These are phyloP conservation scores for Pythium vanterpoolii DNA, from an alignment of 352 stramenopile genomes.

Conservation along the genomic window DNA sequence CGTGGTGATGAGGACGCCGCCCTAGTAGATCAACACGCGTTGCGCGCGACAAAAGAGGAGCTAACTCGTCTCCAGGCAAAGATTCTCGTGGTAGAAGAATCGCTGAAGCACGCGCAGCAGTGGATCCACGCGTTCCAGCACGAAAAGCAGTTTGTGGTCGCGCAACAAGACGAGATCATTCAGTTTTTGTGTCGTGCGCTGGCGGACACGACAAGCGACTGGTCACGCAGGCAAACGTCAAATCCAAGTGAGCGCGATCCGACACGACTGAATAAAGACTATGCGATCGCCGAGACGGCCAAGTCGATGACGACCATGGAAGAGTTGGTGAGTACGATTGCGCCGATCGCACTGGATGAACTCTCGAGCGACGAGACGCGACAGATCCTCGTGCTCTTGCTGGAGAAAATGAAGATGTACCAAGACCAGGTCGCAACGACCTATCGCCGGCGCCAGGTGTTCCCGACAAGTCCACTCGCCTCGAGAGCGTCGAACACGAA, in stretches of 20 bases:
- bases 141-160: conserved; percentile 56
- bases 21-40: background rate
- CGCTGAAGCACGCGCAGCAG: conserved; percentile 34
- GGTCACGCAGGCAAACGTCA: background rate
- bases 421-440: conserved; percentile 49
- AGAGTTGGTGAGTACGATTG: conserved; percentile 23
- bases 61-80: conserved; percentile 4
- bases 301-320: conserved; percentile 37
- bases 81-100: conserved; percentile 26
- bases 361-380: conserved; percentile 42
- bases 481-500: background rate
- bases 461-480: background rate
- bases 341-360: conserved; percentile 44
- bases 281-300: background rate
- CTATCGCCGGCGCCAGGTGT: conserved; percentile 20
- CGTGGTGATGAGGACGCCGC: background rate
- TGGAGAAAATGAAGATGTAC: conserved; percentile 65
- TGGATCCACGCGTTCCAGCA: conserved; percentile 51
- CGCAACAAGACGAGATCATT: conserved; percentile 62
- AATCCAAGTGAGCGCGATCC: background rate
- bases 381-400: conserved; percentile 46
- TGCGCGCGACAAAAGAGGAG: background rate
- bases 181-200: conserved; percentile 50
- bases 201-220: conserved; percentile 26
- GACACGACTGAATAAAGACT: background rate